Conservation (phyloP, 139 green algal genomes). For the Monoraphidium neglectum region DNA sequence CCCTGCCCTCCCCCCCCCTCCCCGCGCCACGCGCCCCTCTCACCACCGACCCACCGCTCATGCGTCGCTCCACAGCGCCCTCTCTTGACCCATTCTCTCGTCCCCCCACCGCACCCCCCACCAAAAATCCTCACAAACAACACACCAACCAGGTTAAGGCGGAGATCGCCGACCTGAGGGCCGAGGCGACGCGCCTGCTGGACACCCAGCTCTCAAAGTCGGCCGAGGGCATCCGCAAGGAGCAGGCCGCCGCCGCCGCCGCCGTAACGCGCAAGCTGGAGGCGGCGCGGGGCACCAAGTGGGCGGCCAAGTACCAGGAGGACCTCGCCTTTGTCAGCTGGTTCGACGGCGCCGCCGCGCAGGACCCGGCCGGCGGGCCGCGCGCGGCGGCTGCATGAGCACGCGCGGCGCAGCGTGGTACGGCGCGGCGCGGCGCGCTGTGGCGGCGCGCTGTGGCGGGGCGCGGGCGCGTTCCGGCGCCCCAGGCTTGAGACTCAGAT, state of each 20-base stretch:
- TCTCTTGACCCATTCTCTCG: too few relatives aligned
- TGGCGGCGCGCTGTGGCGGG: too few relatives aligned
- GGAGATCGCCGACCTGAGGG: conserved; percentile 41
- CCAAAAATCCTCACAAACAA: not conserved
- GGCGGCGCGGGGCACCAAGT: conserved; percentile 43
- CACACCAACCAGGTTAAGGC: conserved; percentile 33
- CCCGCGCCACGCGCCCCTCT: too few relatives aligned
- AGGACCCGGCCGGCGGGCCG: conserved; percentile 40
- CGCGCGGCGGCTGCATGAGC: conserved; percentile 29
- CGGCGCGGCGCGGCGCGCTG: too few relatives aligned
- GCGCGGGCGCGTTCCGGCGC: too few relatives aligned
- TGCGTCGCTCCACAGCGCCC: too few relatives aligned
- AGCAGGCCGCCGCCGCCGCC: conserved; percentile 34
- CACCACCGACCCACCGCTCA: too few relatives aligned
- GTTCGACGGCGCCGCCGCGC: conserved; percentile 47
- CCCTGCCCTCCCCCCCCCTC: too few relatives aligned
- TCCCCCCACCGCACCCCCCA: not conserved
- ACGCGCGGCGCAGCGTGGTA: too few relatives aligned
- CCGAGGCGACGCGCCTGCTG: conserved; percentile 42
- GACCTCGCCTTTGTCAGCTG: conserved; percentile 42
- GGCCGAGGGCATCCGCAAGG: conserved; percentile 40
- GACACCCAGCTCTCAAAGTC: conserved; percentile 62
- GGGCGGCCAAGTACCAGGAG: conserved; percentile 42
- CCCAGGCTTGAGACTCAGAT: too few relatives aligned
- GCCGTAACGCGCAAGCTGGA: conserved; percentile 38